Evolutionary conservation across 1,139 yeast genomes (phyloP).

Genomic region (Yamadazyma atmosphaerica): DNA sequence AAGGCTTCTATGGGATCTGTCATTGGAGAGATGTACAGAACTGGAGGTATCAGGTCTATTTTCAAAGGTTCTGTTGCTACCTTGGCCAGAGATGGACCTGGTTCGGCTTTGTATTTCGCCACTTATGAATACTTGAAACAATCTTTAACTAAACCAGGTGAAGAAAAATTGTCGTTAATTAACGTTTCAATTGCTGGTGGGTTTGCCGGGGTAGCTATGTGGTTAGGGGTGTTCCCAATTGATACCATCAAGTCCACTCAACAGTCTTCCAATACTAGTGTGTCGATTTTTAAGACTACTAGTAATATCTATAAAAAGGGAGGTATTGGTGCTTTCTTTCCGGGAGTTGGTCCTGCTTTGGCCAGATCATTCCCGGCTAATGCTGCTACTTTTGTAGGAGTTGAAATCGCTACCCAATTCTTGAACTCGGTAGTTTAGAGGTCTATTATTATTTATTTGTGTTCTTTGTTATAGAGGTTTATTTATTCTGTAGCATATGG

Average conservation of each 20-base stretch:
- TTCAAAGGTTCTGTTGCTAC: slow-evolving; percentile 93
- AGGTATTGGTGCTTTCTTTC: slow-evolving; percentile 92
- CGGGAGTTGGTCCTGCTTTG: slow-evolving; percentile 95
- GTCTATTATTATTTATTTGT: background rate
- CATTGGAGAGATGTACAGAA: slow-evolving; percentile 66
- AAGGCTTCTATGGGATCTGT: slow-evolving; percentile 57
- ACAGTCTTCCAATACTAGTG: slow-evolving; percentile 61
- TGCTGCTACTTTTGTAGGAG: slow-evolving; percentile 96
- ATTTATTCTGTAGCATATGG: slow-evolving; percentile 1
- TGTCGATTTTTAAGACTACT: slow-evolving; percentile 68
- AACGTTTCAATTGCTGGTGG: slow-evolving; percentile 93
- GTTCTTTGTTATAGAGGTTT: background rate
- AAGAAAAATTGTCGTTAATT: slow-evolving; percentile 55
- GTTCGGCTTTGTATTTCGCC: slow-evolving; percentile 95
- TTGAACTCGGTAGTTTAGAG: slow-evolving; percentile 43
- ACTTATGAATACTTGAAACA: slow-evolving; percentile 84
- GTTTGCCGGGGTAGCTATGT: slow-evolving; percentile 93
- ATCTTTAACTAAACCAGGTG: slow-evolving; percentile 54
- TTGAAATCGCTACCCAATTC: slow-evolving; percentile 78
- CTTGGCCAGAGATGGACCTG: slow-evolving; percentile 96
- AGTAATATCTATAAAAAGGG: slow-evolving; percentile 62
- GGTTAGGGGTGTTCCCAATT: slow-evolving; percentile 94
- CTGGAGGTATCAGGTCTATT: slow-evolving; percentile 83
- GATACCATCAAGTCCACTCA: slow-evolving; percentile 92
- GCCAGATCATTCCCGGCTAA: slow-evolving; percentile 96